Evolutionary conservation across 2,329 filamentous ascomycete species (phyloP), one percentile per base, ranked within the genome.

Genomic region (Fusarium pininemorale): DNA sequence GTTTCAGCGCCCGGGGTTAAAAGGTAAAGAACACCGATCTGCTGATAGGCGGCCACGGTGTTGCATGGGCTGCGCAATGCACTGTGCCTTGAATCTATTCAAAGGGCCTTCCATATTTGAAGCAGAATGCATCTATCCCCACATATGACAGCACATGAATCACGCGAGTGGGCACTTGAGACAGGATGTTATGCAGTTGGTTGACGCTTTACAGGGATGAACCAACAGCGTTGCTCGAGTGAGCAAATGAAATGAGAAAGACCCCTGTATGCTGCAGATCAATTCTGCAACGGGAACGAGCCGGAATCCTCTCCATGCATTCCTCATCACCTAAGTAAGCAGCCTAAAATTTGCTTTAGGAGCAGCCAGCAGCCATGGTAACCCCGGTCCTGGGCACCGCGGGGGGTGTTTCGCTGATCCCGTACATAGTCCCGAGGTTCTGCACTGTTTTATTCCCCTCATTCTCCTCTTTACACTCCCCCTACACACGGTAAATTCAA

Each of bases 101-200:
- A 13, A 6, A 28, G 7, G 6, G 9, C 7, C 30, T 57, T 60
- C 35, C 3, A 32, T 24, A 32, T 24, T 24, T 26, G 26, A 18
- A 24, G 9, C 5, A 6, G 18, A 14, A 1, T 60, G 35, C 26
- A 24, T 11, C 2, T 45, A 3, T 16, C 16, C 24, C 44, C 37
- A 42, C 37, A 13, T 11, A 1, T 22, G 5, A 13, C 4, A 13
- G 2, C 5, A 24, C 12, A 18, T 26, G 11, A 20, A 20, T 12
- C 16, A 14, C 11, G 6, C 24, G 42, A 12, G 18, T 37, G 13
- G 10, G 2, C 7, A 28, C n/a, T 39, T 47, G 9, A 42, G 41
- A 45, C 35, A n/a, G 13, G 30, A 15, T 66, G 13, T 44, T 56
- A 62, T 62, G 50, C 50, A 38, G 38, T 57, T 69, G 66, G 55